Base-by-base conservation (phyloP, 306 rosid genomes). In the Prosopis cineraria region DNA sequence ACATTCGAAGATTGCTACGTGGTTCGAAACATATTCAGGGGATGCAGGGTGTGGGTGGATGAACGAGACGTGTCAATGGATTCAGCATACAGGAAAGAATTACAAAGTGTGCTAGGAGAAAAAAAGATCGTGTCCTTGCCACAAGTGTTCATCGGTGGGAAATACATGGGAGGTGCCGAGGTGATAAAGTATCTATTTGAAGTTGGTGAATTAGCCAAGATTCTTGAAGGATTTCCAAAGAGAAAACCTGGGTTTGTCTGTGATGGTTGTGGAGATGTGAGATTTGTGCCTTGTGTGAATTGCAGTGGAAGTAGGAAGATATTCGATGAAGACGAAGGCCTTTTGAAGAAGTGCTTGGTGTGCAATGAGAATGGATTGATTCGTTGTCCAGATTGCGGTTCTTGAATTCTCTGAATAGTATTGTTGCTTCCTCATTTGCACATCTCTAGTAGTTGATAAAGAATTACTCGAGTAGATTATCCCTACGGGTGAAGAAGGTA, bases 21-120 rank as follows among this genome's bases (percentile, higher is more conserved):
- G 3, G 97, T 95, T 25, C 76, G 85, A 82, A 93, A 85, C 85
- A 93, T 95, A 10, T 87, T 95, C 58, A 84, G 87, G 73, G 97
- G 99, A 39, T 95, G 93, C 79, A 87, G 99, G 91, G 87, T 95
- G 41, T 93, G 97, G 97, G 89, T 95, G 24, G 99, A 95, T 7
- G 99, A 93, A 76, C 86, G 99, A 14, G 99, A 95, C 24, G 78
- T 95, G 12, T 91, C 96, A 3, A 93, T 95, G 97, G 96, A 95
- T 65, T 72, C 87, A 0, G 93, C 69, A 0, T 95, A 86, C 48
- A 77, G 81, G 67, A 89, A 79, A 31, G 99, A 95, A 84, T 74
- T 95, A 80, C 93, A 93, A 79, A 55, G 90, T 59, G 91, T 81
- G 24, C 62, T 95, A 81, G 96, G 91, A 0, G 91, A 89, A 75